phyloP scores from a whole-genome alignment of 2,329 filamentous ascomycete species.

The Orbilia oligospora region DNA sequence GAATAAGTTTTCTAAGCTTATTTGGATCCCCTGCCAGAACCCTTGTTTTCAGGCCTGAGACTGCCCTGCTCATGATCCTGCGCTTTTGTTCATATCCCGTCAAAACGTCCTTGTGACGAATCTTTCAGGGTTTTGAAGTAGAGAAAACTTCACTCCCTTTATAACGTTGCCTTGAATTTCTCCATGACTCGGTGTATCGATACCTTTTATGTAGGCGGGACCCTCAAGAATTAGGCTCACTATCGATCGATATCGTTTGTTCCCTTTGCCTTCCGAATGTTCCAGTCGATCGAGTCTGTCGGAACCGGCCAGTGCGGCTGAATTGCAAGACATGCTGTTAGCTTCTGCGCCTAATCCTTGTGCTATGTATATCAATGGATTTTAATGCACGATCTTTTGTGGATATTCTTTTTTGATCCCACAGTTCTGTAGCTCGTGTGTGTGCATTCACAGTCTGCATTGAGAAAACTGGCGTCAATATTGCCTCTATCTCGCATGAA shows the following conservation, averaged over 20 bases:
- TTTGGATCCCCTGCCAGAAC: slow-evolving; percentile 7
- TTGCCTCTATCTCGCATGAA: neutral
- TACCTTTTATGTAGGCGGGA: neutral
- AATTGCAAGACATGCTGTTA: slow-evolving; percentile 25
- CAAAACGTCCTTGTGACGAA: slow-evolving; percentile 9
- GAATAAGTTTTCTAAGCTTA: slow-evolving; percentile 11
- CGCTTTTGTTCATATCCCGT: slow-evolving; percentile 38
- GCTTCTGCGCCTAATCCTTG: slow-evolving; percentile 22
- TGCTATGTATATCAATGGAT: slow-evolving; percentile 48
- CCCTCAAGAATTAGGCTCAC: neutral
- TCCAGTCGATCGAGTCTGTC: slow-evolving; percentile 25
- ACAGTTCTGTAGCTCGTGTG: neutral
- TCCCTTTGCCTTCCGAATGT: slow-evolving; percentile 43
- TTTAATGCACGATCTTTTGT: slow-evolving; percentile 27
- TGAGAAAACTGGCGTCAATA: slow-evolving; percentile 27
- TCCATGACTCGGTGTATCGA: neutral
- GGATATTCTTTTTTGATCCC: slow-evolving; percentile 34
- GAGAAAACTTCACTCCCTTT: slow-evolving; percentile 1
- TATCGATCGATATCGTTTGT: slow-evolving; percentile 34
- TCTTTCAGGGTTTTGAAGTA: neutral
- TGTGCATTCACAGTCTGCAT: slow-evolving; percentile 8
- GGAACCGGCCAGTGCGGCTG: slow-evolving; percentile 41
- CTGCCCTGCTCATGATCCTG: slow-evolving; percentile 14
- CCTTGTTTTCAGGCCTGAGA: slow-evolving; percentile 4
- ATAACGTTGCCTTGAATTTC: slow-evolving; percentile 19